These are phyloP conservation scores for Backusella mclennaniae DNA, from an alignment of 192 early-diverging fungal species.

Conservation along the genomic window DNA sequence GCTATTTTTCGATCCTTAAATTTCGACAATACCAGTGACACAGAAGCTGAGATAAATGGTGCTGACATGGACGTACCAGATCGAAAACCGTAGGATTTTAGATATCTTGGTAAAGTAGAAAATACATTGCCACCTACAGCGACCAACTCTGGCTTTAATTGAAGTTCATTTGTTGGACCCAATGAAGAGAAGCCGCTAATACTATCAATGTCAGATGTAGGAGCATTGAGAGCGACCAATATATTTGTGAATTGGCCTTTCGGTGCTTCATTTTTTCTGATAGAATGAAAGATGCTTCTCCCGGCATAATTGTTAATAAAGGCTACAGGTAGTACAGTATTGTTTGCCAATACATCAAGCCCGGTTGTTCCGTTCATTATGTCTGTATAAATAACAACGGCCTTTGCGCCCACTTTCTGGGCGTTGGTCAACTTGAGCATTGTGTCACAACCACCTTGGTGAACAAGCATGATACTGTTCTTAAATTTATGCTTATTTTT, in stretches of 20 bases:
- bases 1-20: not conserved
- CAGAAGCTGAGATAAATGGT: conserved; percentile 48
- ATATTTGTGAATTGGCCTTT: conserved; percentile 17
- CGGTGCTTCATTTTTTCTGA: not conserved
- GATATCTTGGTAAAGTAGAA: conserved; percentile 42
- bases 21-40: conserved; percentile 40
- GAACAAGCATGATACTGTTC: conserved; percentile 55
- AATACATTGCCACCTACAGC: conserved; percentile 53
- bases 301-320: conserved; percentile 16
- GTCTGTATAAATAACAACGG: conserved; percentile 61
- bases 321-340: conserved; percentile 18
- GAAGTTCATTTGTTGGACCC: conserved; percentile 71
- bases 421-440: conserved; percentile 55
- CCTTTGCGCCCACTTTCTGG: conserved; percentile 58
- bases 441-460: conserved; percentile 65
- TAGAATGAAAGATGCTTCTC: not conserved
- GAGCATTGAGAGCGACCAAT: conserved; percentile 9
- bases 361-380: not conserved
- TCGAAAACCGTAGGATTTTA: conserved; percentile 38
- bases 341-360: not conserved
- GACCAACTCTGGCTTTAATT: conserved; percentile 49
- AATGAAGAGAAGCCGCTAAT: conserved; percentile 70
- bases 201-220: not conserved
- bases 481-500: conserved; percentile 18
- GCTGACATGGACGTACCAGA: conserved; percentile 61